Conservation (phyloP, 441 rosid genomes). For the Mallotus japonicus region DNA sequence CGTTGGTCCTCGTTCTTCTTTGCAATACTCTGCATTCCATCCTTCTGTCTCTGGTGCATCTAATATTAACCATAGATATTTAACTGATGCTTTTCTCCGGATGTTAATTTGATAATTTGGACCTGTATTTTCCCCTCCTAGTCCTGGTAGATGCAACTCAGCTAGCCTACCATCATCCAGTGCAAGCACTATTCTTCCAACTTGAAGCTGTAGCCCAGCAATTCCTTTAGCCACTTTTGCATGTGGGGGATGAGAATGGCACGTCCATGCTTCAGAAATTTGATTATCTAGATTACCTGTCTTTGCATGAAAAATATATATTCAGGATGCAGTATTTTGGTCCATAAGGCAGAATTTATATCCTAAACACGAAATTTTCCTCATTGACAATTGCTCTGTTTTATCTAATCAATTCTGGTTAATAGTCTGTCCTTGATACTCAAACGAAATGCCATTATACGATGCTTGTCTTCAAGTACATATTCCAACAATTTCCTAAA, state of each 20-base stretch:
- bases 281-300: conserved; percentile 40
- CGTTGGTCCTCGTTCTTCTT: conserved; percentile 61
- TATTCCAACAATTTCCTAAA: neutral
- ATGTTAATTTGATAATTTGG: conserved; percentile 39
- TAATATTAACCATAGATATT: conserved; percentile 51
- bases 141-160: conserved; percentile 58
- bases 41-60: conserved; percentile 75
- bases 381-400: neutral
- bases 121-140: conserved; percentile 58
- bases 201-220: conserved; percentile 52
- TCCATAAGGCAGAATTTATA: conserved; percentile 3
- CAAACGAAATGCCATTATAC: neutral
- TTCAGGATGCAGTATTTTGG: conserved; percentile 1
- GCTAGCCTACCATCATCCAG: conserved; percentile 69
- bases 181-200: conserved; percentile 52
- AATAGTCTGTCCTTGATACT: neutral
- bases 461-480: neutral
- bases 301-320: conserved; percentile 23
- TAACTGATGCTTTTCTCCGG: conserved; percentile 39
- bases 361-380: neutral
- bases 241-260: conserved; percentile 52
- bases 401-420: neutral
- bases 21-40: conserved; percentile 80
- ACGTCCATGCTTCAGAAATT: conserved; percentile 42
- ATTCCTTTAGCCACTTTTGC: conserved; percentile 55